These are phyloP conservation scores for Rehmannia glutinosa DNA, from an alignment of 257 asterid genomes.

Conservation along the genomic window DNA sequence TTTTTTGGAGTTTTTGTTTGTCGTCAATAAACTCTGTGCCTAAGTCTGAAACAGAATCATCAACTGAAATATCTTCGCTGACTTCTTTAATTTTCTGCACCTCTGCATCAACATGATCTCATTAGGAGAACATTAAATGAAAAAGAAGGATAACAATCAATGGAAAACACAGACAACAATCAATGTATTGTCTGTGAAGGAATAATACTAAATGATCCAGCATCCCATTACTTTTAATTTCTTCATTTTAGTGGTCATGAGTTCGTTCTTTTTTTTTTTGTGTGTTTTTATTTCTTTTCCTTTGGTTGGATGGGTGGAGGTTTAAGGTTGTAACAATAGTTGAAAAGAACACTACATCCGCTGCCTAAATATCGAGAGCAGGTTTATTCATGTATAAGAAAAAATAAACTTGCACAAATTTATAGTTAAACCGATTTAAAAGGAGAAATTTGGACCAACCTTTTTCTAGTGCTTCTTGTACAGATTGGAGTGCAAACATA, in stretches of 20 bases:
- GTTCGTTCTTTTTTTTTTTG: neutral
- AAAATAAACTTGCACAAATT: neutral
- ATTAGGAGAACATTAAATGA: constrained; percentile 6
- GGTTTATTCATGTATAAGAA: neutral
- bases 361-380: neutral
- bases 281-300: neutral
- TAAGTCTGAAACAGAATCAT: constrained; percentile 27
- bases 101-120: constrained; percentile 32
- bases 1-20: constrained; percentile 16
- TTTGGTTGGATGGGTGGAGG: neutral
- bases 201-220: neutral
- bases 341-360: neutral
- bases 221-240: neutral
- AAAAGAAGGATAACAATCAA: neutral
- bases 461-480: constrained; percentile 54
- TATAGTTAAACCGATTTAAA: neutral
- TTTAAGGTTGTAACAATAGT: neutral
- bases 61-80: constrained; percentile 21
- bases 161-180: neutral
- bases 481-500: constrained; percentile 46
- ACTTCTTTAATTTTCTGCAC: constrained; percentile 38
- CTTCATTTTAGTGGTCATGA: neutral
- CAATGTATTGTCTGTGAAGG: neutral
- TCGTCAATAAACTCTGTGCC: constrained; percentile 13
- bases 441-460: constrained; percentile 36